Conservation (phyloP, 2,329 filamentous ascomycete species). For the Lachnellula suecica region DNA sequence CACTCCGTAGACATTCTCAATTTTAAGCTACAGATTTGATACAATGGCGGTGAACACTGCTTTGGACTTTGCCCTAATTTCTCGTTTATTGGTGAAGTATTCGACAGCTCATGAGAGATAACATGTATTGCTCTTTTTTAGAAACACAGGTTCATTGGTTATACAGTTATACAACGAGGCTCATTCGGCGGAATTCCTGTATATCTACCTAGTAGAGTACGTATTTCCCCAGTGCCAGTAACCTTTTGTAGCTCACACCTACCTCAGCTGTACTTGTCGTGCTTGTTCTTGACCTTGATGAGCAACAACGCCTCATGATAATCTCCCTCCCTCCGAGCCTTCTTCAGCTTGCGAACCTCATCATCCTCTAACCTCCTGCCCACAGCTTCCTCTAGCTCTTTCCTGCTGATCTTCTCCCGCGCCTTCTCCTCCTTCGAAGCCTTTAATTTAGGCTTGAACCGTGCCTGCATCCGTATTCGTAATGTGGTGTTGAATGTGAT, state of each 20-base stretch:
- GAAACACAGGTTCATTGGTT: too few relatives aligned
- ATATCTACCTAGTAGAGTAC: neutral
- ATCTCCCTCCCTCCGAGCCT: constrained; percentile 79
- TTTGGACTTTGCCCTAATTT: neutral
- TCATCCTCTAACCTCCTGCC: constrained; percentile 78
- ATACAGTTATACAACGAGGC: neutral
- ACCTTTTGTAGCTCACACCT: neutral
- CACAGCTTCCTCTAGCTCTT: constrained; percentile 79
- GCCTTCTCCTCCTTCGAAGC: constrained; percentile 81
- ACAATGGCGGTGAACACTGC: too few relatives aligned
- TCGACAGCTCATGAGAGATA: neutral
- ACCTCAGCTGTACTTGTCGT: constrained; percentile 72
- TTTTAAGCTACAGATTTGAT: neutral
- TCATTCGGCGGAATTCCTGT: neutral
- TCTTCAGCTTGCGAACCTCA: constrained; percentile 82
- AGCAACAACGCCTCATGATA: constrained; percentile 86
- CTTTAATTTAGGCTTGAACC: constrained; percentile 84
- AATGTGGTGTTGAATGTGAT: constrained; percentile 70
- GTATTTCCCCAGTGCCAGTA: neutral
- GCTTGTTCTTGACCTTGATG: constrained; percentile 87
- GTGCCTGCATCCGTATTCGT: constrained; percentile 88
- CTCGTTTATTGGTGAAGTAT: neutral
- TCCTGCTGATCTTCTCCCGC: constrained; percentile 78
- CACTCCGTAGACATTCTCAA: neutral
- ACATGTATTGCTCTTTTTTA: neutral